Evolutionary conservation across 2,329 filamentous ascomycete genomes (phyloP).

Genomic region (Ophiostoma ulmi): DNA sequence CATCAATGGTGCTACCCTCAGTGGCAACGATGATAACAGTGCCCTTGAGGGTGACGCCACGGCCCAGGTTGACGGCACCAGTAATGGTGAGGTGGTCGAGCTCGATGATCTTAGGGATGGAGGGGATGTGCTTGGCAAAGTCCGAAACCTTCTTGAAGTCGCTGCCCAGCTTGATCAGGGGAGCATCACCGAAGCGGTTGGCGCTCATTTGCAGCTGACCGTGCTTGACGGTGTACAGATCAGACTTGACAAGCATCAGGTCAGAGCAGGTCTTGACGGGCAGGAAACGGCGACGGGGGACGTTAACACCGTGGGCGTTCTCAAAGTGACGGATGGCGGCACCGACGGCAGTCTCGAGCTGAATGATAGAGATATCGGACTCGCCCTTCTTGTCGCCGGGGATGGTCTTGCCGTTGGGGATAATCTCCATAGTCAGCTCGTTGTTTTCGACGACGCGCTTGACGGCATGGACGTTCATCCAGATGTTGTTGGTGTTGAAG

Average conservation of each 20-base stretch:
- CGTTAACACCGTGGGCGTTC: slow-evolving; percentile 98
- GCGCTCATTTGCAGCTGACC: slow-evolving; percentile 96
- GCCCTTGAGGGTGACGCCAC: slow-evolving; percentile 92
- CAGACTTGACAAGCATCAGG: slow-evolving; percentile 98
- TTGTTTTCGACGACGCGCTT: slow-evolving; percentile 99
- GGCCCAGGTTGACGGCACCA: slow-evolving; percentile 91
- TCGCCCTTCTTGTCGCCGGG: slow-evolving; percentile 99
- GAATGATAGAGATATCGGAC: slow-evolving; percentile 93
- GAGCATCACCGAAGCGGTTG: slow-evolving; percentile 91
- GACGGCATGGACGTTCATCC: slow-evolving; percentile 95
- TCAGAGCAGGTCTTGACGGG: slow-evolving; percentile 99
- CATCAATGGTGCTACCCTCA: slow-evolving; percentile 95
- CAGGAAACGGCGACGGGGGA: slow-evolving; percentile 94
- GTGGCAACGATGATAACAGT: slow-evolving; percentile 99
- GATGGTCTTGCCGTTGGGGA: slow-evolving; percentile 98
- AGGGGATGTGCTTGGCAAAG: slow-evolving; percentile 82
- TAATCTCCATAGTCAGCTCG: slow-evolving; percentile 99
- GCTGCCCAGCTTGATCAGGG: slow-evolving; percentile 94
- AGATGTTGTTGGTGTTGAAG: slow-evolving; percentile 99
- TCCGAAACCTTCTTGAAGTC: slow-evolving; percentile 99
- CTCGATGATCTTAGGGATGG: slow-evolving; percentile 86
- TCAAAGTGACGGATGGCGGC: slow-evolving; percentile 98
- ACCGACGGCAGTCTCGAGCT: slow-evolving; percentile 97
- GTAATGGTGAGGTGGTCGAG: slow-evolving; percentile 96
- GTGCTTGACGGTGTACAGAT: slow-evolving; percentile 97